Evolutionary conservation across 2,329 filamentous ascomycete genomes (phyloP).

Genomic region (Colletotrichum lindemuthianum): DNA sequence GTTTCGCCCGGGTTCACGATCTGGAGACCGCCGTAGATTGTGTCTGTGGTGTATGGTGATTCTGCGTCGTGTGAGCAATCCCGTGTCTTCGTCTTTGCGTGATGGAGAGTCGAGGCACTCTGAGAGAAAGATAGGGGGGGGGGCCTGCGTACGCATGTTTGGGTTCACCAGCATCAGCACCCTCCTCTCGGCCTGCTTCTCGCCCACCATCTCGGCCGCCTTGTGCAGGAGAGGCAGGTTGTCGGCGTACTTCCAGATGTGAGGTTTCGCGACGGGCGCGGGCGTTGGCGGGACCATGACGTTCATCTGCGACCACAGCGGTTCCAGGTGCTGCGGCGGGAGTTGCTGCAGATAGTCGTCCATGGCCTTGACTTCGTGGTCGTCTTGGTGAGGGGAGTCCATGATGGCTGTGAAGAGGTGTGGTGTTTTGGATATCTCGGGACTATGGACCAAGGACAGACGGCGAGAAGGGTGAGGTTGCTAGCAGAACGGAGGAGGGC

Average conservation of each 20-base stretch:
- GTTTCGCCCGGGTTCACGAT: conserved; percentile 66
- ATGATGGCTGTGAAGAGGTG: neutral
- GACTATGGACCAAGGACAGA: neutral
- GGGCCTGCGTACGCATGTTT: conserved; percentile 42
- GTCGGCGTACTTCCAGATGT: conserved; percentile 51
- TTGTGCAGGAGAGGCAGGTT: conserved; percentile 47
- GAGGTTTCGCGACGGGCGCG: conserved; percentile 53
- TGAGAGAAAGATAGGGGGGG: no score
- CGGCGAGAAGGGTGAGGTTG: neutral
- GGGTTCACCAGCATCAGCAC: conserved; percentile 56
- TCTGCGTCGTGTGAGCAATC: conserved; percentile 42
- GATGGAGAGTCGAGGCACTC: neutral
- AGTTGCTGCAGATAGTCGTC: conserved; percentile 42
- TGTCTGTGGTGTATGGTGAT: conserved; percentile 66
- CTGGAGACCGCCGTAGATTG: conserved; percentile 66
- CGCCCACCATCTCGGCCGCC: conserved; percentile 48
- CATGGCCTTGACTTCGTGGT: conserved; percentile 41
- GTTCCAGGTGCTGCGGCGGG: conserved; percentile 47
- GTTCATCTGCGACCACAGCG: conserved; percentile 61
- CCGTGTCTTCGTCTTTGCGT: neutral
- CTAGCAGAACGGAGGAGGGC: no score
- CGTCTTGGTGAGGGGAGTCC: conserved; percentile 22
- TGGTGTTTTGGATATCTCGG: neutral
- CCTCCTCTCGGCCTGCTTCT: conserved; percentile 53
- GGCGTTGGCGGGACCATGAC: conserved; percentile 57